Base-by-base conservation (phyloP, 2,329 filamentous ascomycete species). In the Phialocephala subalpina region DNA sequence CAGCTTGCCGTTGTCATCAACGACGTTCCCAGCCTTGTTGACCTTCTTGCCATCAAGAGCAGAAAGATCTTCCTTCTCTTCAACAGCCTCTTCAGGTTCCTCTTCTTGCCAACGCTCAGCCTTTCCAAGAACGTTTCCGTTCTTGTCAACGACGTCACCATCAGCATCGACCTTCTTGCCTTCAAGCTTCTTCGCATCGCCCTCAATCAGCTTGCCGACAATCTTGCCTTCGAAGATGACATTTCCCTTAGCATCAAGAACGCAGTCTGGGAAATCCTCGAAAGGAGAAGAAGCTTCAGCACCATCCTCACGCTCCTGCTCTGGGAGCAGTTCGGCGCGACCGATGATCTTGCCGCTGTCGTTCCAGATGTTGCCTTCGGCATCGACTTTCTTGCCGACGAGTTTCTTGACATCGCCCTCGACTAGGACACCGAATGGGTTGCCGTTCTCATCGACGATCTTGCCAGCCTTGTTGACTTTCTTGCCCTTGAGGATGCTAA, bases 81-180 rank as follows among this genome's bases (percentile, higher is more conserved):
- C 64, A 9, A 72, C 73, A 42, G 65, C 66, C 29, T 71, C 69
- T 27, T 68, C 64, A 9, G 64, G 65, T 33, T 78, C 78, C 57
- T 79, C 78, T 7, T 78, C 72, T 59, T 77, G 73, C 7, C 72
- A 73, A 40, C 74, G 66, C 56, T 77, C 75, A 6, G 74, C 74
- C 36, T 75, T 74, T 38, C 74, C 75, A 1, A 89, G 76, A 2
- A 80, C 75, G 66, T 89, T 89, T 29, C 86, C 86, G 74, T 92
- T 93, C 78, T 89, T 90, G 81, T 96, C 93, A 62, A 92, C 83
- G 40, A 97, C 88, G 64, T 96, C 92, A 45, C 93, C 93, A 69
- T 96, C 92, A 68, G 93, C 90, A 66, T 96, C 93, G 16, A 96
- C 92, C 40, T 82, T 78, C 76, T 89, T 90, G 36, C 90, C 90